Percentiles rank a stretch among this genome's conserved stretches.
phyloP scores from a whole-genome alignment of 2,329 filamentous ascomycete species.

The Hawksworthiomyces lignivorus region DNA sequence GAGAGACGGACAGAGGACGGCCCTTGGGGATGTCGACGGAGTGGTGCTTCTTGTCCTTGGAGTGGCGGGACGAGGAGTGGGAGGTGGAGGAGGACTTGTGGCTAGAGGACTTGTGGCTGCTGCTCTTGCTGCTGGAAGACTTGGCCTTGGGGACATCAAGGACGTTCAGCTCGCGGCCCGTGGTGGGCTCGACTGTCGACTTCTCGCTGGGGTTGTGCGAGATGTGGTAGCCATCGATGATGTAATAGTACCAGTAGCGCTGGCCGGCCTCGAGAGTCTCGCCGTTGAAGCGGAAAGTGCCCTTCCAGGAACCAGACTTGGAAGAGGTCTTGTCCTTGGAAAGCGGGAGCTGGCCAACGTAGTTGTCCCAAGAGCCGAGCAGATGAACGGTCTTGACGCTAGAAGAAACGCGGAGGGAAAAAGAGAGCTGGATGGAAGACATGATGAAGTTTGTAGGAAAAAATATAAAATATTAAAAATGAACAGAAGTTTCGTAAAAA shows the following conservation, averaged over 20 bases:
- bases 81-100: conserved; percentile 8
- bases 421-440: conserved; percentile 89
- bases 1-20: conserved; percentile 76
- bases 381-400: conserved; percentile 97
- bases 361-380: conserved; percentile 97
- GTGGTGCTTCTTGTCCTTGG: conserved; percentile 36
- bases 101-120: background rate
- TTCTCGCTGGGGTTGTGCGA: conserved; percentile 89
- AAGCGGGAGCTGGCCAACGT: conserved; percentile 87
- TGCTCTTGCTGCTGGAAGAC: conserved; percentile 30
- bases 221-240: conserved; percentile 98
- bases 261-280: conserved; percentile 77
- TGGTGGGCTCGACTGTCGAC: conserved; percentile 90
- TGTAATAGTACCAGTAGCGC: conserved; percentile 99
- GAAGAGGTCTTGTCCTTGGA: conserved; percentile 76
- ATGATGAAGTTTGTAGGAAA: conserved; percentile 46
- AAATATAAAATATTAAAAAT: conserved; percentile 14
- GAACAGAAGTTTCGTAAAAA: conserved; percentile 26
- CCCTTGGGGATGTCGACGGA: conserved; percentile 73
- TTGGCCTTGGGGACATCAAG: conserved; percentile 73
- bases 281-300: conserved; percentile 92
- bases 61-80: conserved; percentile 23
- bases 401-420: conserved; percentile 89
- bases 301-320: conserved; percentile 90
- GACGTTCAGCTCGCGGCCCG: conserved; percentile 93